Conservation (phyloP, 108 stramenopile species). For the Cylindrotheca fusiformis region DNA sequence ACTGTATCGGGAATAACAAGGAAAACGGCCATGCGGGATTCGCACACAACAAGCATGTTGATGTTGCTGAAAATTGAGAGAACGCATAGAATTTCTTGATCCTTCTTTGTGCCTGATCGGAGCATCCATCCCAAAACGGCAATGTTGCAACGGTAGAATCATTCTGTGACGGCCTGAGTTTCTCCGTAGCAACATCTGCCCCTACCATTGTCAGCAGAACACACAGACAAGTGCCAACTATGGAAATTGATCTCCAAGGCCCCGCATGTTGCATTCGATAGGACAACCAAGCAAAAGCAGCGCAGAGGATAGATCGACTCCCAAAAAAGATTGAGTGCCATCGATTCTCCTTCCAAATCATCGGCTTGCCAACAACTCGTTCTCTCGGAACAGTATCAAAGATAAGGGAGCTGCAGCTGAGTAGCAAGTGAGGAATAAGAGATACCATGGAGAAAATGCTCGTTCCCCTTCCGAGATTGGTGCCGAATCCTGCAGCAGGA, state of each 20-base stretch:
- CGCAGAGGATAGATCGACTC: slow-evolving; percentile 32
- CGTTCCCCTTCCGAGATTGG: not conserved
- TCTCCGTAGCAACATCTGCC: slow-evolving; percentile 50
- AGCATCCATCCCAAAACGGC: slow-evolving; percentile 67
- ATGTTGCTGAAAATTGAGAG: slow-evolving; percentile 61
- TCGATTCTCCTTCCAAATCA: slow-evolving; percentile 73
- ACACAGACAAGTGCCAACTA: slow-evolving; percentile 21
- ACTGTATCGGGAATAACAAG: slow-evolving; percentile 57
- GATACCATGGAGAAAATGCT: slow-evolving; percentile 24
- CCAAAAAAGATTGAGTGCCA: slow-evolving; percentile 59
- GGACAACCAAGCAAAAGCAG: slow-evolving; percentile 30
- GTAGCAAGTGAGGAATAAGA: slow-evolving; percentile 51
- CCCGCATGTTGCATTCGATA: slow-evolving; percentile 14
- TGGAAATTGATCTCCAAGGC: slow-evolving; percentile 19
- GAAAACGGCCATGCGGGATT: slow-evolving; percentile 59
- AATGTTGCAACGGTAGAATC: slow-evolving; percentile 67
- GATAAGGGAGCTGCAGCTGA: slow-evolving; percentile 52
- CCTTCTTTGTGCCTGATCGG: slow-evolving; percentile 43
- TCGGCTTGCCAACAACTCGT: slow-evolving; percentile 61
- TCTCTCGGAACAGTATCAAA: slow-evolving; percentile 67
- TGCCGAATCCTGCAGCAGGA: slow-evolving; percentile 48
- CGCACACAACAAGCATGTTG: slow-evolving; percentile 31
- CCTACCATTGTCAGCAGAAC: slow-evolving; percentile 26
- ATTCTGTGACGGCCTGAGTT: slow-evolving; percentile 25
- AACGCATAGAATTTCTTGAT: slow-evolving; percentile 74